These are phyloP conservation scores for Monotropa hypopitys DNA, from an alignment of 179 eudicot species.

Conservation along the genomic window DNA sequence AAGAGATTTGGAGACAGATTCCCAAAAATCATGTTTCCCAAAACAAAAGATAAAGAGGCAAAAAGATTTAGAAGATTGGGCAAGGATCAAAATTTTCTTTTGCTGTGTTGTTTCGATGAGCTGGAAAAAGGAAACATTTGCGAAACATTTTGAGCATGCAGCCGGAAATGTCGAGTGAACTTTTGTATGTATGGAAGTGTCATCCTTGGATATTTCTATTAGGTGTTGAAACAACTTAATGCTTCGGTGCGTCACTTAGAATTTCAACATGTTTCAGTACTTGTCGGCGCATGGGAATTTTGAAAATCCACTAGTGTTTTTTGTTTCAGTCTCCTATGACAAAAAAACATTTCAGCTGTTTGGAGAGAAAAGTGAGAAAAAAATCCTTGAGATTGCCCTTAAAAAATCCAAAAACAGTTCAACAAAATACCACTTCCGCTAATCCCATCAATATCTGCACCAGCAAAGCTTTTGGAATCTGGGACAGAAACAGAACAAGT, in stretches of 20 bases:
- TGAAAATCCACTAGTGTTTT: not conserved
- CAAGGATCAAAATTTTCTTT: not conserved
- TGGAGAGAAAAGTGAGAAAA: not conserved
- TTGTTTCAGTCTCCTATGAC: not conserved
- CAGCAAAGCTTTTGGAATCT: conserved; percentile 33
- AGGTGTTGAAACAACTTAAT: not conserved
- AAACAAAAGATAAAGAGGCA: not conserved
- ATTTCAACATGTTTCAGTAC: not conserved
- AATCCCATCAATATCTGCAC: conserved; percentile 31
- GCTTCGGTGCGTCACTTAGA: not conserved
- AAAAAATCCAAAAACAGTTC: not conserved
- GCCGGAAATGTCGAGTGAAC: not conserved
- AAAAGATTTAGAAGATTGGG: not conserved
- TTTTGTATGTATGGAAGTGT: not conserved
- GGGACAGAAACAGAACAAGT: conserved; percentile 23
- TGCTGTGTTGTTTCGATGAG: not conserved
- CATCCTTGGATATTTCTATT: not conserved
- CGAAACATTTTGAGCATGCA: not conserved
- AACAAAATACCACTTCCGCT: conserved; percentile 14
- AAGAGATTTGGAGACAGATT: conserved; percentile 4
- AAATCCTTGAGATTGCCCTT: not conserved
- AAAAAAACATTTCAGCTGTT: not conserved
- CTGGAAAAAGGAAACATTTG: not conserved
- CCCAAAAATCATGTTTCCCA: not conserved
- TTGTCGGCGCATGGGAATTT: not conserved